Evolutionary conservation across 805 yeast genomes (phyloP).

Genomic region (Candida sanyiensis): DNA sequence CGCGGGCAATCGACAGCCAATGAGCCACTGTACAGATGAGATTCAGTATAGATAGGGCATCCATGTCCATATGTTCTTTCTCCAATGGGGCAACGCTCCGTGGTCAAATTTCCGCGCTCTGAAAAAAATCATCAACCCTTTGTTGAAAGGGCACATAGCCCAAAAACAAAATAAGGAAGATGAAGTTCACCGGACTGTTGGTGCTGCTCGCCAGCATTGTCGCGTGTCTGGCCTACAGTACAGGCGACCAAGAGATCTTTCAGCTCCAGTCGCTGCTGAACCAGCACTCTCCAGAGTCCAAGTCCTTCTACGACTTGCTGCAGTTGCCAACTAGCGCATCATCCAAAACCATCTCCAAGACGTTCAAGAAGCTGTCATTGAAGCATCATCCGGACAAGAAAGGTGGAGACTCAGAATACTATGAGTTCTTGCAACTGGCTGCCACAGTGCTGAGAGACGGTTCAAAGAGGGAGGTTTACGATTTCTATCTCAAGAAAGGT

Average conservation of each 20-base stretch:
- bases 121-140: too few relatives aligned
- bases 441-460: constrained; percentile 61
- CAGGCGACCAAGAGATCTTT: constrained; percentile 79
- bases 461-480: constrained; percentile 61
- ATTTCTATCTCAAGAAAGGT: constrained; percentile 74
- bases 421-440: constrained; percentile 70
- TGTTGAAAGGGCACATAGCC: not conserved
- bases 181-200: not conserved
- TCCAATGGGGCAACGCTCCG: too few relatives aligned
- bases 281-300: constrained; percentile 14
- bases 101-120: too few relatives aligned
- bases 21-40: constrained; percentile 1
- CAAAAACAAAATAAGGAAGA: not conserved
- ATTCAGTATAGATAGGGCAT: not conserved
- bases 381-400: constrained; percentile 83
- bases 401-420: constrained; percentile 47
- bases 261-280: constrained; percentile 58
- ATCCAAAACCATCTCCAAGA: constrained; percentile 51
- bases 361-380: constrained; percentile 66
- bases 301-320: constrained; percentile 30
- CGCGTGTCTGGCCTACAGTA: constrained; percentile 42
- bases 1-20: not conserved
- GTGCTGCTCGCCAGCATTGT: not conserved
- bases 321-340: constrained; percentile 25
- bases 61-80: not conserved